Conservation (phyloP, 305 asterid genomes). For the Stenogyne calaminthoides region DNA sequence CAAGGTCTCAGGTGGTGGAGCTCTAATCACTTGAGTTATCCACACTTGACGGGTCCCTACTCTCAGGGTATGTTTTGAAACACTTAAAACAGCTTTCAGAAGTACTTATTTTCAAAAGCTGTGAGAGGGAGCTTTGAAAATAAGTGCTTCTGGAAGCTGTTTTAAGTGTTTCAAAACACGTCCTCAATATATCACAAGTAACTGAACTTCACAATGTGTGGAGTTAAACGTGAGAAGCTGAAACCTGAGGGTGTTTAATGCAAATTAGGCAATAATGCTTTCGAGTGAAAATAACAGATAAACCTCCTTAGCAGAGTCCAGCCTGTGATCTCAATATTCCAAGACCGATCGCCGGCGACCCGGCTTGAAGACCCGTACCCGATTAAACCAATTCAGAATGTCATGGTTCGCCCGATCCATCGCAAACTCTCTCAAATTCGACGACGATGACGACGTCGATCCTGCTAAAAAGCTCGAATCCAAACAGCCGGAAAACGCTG, state of each 20-base stretch:
- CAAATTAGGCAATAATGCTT: constrained; percentile 19
- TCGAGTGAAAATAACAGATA: constrained; percentile 27
- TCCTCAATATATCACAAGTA: too few relatives aligned
- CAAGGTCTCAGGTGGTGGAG: too few relatives aligned
- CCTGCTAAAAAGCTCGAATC: constrained; percentile 25
- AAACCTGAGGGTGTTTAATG: constrained; percentile 29
- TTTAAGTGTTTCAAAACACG: too few relatives aligned
- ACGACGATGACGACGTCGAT: constrained; percentile 45
- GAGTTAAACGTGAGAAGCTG: constrained; percentile 9
- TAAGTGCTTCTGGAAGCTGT: too few relatives aligned
- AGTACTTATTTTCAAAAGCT: too few relatives aligned
- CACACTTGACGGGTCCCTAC: too few relatives aligned
- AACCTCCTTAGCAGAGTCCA: constrained; percentile 27
- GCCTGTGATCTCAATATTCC: constrained; percentile 30
- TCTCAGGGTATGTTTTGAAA: too few relatives aligned
- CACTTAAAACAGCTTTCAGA: too few relatives aligned
- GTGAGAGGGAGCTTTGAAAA: too few relatives aligned
- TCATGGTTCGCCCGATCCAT: constrained; percentile 97
- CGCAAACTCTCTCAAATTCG: constrained; percentile 82
- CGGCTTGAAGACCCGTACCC: constrained; percentile 17
- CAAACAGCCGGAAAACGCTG: constrained; percentile 30
- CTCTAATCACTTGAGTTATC: too few relatives aligned
- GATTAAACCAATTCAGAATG: constrained; percentile 40
- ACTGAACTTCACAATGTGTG: not conserved
- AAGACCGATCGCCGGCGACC: constrained; percentile 44